A percentile compares a stretch with the other conserved stretches of the same genome.
Conservation (phyloP, 1,139 yeast species). For the Debaryomyces sp. region DNA sequence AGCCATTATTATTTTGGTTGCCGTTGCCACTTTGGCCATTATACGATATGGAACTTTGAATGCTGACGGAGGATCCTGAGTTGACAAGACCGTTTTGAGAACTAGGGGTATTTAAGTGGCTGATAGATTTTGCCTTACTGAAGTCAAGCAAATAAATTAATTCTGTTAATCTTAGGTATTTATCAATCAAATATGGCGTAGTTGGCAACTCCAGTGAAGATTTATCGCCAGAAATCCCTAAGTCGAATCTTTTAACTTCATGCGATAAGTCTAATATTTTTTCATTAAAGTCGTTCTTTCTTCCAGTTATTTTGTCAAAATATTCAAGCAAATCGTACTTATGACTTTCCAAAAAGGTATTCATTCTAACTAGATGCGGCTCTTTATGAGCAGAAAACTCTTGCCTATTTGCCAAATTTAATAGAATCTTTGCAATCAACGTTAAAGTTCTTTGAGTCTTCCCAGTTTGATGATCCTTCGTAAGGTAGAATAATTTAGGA, state of each 20-base stretch:
- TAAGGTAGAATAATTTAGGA: conserved; percentile 79
- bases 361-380: conserved; percentile 74
- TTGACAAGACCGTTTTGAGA: conserved; percentile 2
- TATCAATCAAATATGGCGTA: conserved; percentile 70
- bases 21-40: conserved; percentile 4
- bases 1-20: background rate
- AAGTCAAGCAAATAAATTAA: conserved; percentile 48
- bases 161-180: conserved; percentile 62
- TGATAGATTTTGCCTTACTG: conserved; percentile 7
- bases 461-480: conserved; percentile 71
- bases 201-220: conserved; percentile 62
- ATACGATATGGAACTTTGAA: conserved; percentile 9
- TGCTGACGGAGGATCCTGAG: conserved; percentile 9
- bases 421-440: conserved; percentile 75
- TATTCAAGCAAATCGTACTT: conserved; percentile 63
- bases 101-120: conserved; percentile 1
- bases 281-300: conserved; percentile 67
- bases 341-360: conserved; percentile 63
- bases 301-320: conserved; percentile 71
- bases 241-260: conserved; percentile 53
- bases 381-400: conserved; percentile 77
- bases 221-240: conserved; percentile 48
- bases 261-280: conserved; percentile 60
- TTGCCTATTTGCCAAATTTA: conserved; percentile 79
- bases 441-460: conserved; percentile 77